Base-by-base conservation (phyloP, 805 yeast species). In the Cyberlindnera veronae region DNA sequence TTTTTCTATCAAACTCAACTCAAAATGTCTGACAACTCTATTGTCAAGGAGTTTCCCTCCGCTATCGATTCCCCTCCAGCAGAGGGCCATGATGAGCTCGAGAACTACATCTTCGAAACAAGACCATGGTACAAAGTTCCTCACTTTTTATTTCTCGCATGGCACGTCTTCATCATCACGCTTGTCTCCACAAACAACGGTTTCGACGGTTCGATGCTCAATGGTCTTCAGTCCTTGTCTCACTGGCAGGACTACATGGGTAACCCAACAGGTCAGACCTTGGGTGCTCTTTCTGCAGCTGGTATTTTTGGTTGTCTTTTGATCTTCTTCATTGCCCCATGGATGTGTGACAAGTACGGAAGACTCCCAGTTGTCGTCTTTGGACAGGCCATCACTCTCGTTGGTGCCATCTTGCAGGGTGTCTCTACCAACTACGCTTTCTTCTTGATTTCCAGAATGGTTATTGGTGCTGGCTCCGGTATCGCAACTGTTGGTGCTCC, bases 171-270 rank as follows among this genome's bases (percentile, higher is more conserved):
- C 26, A 50, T 69, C 17, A 61, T 67, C 41, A 65, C 76, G 17
- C 53, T 74, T 29, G 61, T 72, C 21, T 66, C 77, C 5, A 66
- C 75, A 31, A 70, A 68, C 49, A 65, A 55, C 38, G 75, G 76
- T 38, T 71, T 60, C 43, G 75, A 71, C 57, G 72, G 71, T 38
- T 65, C 70, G n/a, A 61, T 74, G 67, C 55, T 74, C 52, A 74
- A 74, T 48, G 75, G 74, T 16, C 59, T 74, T 38, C 79, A 74
- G 45, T 57, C 72, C 9, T 55, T 71, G 42, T 34, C 45, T 2
- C 39, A 48, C 17, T 75, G 77, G 75, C 48, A 50, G 17, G 35
- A 49, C 5, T 59, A 58, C 29, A 64, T 73, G 56, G 64, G 67
- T 22, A 39, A 58, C 37, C 73, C 72, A 23, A 45, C 60, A 11